Evolutionary conservation across 176 grass and related monocot species (phyloP), one percentile per base, ranked within the genome.

Genomic region (Poa pratensis): DNA sequence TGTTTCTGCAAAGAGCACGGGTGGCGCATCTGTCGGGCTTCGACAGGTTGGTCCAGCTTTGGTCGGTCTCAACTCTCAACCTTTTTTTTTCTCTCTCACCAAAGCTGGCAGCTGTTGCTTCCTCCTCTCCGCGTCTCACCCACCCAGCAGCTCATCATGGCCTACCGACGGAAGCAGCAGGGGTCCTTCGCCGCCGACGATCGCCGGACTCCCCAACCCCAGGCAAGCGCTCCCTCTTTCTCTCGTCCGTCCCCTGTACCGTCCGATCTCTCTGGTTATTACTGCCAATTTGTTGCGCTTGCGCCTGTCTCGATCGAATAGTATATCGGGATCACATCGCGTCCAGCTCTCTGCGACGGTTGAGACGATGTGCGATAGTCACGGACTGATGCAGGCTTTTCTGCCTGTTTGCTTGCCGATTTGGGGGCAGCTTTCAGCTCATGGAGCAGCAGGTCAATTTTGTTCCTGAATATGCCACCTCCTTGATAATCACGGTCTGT

Each of bases 101-200:
- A 75, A 75, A 24, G 71, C 71, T 20, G 18, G 16, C 26, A 74
- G 48, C 72, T 30, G 48, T 51, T 81, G 30, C 63, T 68, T 50
- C 79, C 19, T 69, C 79, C 23, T 34, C 78, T 81, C 79, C 40
- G 18, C 78, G 13, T 51, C 4, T 15, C 49, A 13, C 42, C 42
- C 42, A 43, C 42, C 42, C 42, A 43, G 42, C 42, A 9, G 16
- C 45, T 27, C 24, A 75, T 59, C 86, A 92, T 92, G 90, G 90
- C 90, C 6, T 92, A 92, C 80, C 86, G 86, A 58, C 82, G 86
- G 55, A 92, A 92, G 83, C 90, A 89, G 83, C 90, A 89, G 83
- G 70, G 77, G 1, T 16, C 62, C 35, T 7, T 48, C 76, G 35
- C 54, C 35, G 63, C 82, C 72, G 78, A 46, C 37, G 77, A 73